These are phyloP conservation scores for Boletus sp. DNA, from an alignment of 768 basidiomycete species.

Conservation along the genomic window DNA sequence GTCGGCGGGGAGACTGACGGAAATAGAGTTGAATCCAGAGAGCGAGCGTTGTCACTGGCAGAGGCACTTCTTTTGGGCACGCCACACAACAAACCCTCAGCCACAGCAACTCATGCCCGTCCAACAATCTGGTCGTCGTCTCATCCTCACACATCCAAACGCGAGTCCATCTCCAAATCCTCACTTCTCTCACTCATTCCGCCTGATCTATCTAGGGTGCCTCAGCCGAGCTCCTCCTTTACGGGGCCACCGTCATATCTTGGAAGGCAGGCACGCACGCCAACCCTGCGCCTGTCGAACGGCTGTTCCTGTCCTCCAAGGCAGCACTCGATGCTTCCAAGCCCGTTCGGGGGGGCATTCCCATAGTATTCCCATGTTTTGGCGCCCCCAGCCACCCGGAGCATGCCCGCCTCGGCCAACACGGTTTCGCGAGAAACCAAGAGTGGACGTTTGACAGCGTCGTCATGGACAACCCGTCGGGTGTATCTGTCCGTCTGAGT, in stretches of 20 bases:
- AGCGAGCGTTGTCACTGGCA: background rate
- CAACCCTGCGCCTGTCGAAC: slow-evolving; percentile 46
- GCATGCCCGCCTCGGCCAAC: slow-evolving; percentile 70
- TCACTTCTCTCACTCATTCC: background rate
- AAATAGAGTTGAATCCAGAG: background rate
- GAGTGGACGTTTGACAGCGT: slow-evolving; percentile 66
- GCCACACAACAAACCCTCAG: slow-evolving; percentile 19
- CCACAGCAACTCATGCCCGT: slow-evolving; percentile 39
- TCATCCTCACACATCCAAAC: slow-evolving; percentile 62
- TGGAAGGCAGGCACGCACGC: slow-evolving; percentile 60
- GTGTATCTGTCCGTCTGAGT: slow-evolving; percentile 80
- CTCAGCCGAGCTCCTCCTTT: slow-evolving; percentile 61
- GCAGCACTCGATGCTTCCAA: slow-evolving; percentile 78
- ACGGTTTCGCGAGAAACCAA: slow-evolving; percentile 86
- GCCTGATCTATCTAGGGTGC: slow-evolving; percentile 48
- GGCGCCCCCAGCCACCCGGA: slow-evolving; percentile 76
- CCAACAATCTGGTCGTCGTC: slow-evolving; percentile 39
- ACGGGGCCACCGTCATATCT: slow-evolving; percentile 84
- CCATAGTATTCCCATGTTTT: slow-evolving; percentile 82
- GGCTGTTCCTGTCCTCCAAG: slow-evolving; percentile 80
- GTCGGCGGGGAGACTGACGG: background rate
- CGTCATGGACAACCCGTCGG: slow-evolving; percentile 63
- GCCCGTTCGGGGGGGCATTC: slow-evolving; percentile 60
- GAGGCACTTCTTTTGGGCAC: slow-evolving; percentile 12
- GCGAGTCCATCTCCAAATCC: slow-evolving; percentile 27